Evolutionary conservation across 192 early-diverging fungal species (phyloP).

Genomic region (Umbelopsis ramanniana): DNA sequence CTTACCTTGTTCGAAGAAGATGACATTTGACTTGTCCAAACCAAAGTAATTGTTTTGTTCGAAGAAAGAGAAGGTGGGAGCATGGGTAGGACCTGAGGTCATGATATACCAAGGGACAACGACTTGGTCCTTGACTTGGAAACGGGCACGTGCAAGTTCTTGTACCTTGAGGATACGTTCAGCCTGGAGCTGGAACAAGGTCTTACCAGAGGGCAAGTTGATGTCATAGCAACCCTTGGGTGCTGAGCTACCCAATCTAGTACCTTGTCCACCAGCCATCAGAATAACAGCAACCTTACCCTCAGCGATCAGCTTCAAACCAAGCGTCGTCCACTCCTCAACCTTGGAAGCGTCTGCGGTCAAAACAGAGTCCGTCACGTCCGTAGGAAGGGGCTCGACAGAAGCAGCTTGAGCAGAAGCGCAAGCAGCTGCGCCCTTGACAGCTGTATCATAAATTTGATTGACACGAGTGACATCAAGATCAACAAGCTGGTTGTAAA

Average conservation of each 20-base stretch:
- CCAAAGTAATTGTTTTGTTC: constrained; percentile 80
- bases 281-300: constrained; percentile 95
- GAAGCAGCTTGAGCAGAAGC: constrained; percentile 35
- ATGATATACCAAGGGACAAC: constrained; percentile 95
- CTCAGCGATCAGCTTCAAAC: constrained; percentile 78
- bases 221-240: constrained; percentile 98
- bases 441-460: constrained; percentile 81
- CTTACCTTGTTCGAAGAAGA: constrained; percentile 87
- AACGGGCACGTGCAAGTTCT: constrained; percentile 50
- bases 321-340: constrained; percentile 71
- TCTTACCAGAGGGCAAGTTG: constrained; percentile 82
- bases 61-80: constrained; percentile 71
- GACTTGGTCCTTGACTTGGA: constrained; percentile 23
- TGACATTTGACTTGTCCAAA: constrained; percentile 70
- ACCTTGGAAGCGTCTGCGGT: constrained; percentile 56
- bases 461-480: constrained; percentile 86
- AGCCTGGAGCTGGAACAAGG: constrained; percentile 93
- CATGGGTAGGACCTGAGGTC: constrained; percentile 88
- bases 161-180: constrained; percentile 91
- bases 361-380: constrained; percentile 68
- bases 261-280: constrained; percentile 90
- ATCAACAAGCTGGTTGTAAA: constrained; percentile 68
- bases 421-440: constrained; percentile 50
- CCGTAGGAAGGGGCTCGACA: constrained; percentile 78
- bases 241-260: constrained; percentile 77